Conservation (phyloP, 495 filamentous ascomycete genomes). For the Pseudoneurospora amorphoporcata region DNA sequence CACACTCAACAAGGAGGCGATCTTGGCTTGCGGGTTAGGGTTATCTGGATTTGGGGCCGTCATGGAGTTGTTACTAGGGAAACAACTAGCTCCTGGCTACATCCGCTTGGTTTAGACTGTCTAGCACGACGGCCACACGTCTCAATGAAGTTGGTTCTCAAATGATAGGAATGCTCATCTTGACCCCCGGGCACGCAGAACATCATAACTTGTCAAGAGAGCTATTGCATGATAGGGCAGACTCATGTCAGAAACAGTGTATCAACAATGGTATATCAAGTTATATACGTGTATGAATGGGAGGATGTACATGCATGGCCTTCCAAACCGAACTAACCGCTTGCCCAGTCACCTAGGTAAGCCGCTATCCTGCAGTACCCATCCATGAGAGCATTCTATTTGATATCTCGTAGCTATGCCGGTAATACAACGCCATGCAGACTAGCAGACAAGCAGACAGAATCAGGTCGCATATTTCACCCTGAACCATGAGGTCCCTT, state of each 20-base stretch:
- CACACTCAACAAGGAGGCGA: background rate
- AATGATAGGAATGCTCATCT: background rate
- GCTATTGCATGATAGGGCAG: background rate
- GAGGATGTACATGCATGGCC: background rate
- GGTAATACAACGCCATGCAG: background rate
- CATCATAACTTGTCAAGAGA: background rate
- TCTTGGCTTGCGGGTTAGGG: background rate
- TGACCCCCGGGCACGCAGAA: background rate
- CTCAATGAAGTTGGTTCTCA: background rate
- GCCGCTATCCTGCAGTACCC: background rate
- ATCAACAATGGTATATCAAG: background rate
- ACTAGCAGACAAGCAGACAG: background rate
- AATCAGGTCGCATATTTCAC: background rate
- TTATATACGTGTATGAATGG: background rate
- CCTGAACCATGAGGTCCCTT: background rate
- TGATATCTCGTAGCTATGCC: background rate
- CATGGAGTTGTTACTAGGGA: background rate
- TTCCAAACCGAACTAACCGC: background rate
- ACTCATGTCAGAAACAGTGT: background rate
- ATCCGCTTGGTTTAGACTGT: background rate
- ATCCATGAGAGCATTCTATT: background rate
- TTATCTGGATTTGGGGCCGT: background rate
- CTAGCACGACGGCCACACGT: background rate
- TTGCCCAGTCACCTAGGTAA: background rate
- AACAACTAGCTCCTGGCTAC: background rate